Conservation (phyloP, 352 stramenopile genomes). For the Phytopythium delawarense region DNA sequence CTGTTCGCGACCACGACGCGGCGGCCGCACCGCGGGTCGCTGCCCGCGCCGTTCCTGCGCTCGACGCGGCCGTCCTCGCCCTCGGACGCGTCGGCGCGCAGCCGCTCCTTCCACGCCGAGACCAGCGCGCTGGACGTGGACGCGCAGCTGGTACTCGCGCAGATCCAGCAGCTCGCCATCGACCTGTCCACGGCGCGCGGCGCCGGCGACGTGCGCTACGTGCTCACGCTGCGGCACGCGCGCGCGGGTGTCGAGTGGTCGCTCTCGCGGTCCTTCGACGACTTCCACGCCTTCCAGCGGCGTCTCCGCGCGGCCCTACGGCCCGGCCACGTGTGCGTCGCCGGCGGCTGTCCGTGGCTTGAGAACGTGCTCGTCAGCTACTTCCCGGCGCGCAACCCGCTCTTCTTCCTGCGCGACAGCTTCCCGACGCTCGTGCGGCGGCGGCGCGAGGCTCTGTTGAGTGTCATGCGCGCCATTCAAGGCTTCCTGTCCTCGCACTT, state of each 20-base stretch:
- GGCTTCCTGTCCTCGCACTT: conserved; percentile 26
- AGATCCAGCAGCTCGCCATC: conserved; percentile 17
- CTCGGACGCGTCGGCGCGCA: not conserved
- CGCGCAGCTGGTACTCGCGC: conserved; percentile 13
- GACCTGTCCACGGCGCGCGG: conserved; percentile 7
- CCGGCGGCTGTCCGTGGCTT: conserved; percentile 38
- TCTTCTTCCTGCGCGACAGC: conserved; percentile 14
- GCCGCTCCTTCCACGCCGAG: conserved; percentile 10
- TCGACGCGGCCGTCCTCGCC: not conserved
- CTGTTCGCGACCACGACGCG: conserved; percentile 2
- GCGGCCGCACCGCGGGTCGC: conserved; percentile 3
- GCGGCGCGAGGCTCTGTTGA: conserved; percentile 20
- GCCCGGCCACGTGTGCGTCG: conserved; percentile 43
- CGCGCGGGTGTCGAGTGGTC: conserved; percentile 20
- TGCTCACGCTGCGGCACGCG: conserved; percentile 31
- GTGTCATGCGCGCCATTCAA: conserved; percentile 28
- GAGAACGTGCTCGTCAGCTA: conserved; percentile 32
- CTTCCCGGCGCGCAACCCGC: conserved; percentile 22
- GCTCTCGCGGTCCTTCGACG: conserved; percentile 33
- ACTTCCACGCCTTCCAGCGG: conserved; percentile 31
- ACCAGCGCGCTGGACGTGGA: conserved; percentile 10
- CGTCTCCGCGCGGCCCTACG: conserved; percentile 19
- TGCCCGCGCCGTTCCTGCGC: not conserved
- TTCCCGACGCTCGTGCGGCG: conserved; percentile 17
- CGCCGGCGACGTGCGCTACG: conserved; percentile 30